Base-by-base conservation (phyloP, 768 basidiomycete species). In the Russula dissimulans region DNA sequence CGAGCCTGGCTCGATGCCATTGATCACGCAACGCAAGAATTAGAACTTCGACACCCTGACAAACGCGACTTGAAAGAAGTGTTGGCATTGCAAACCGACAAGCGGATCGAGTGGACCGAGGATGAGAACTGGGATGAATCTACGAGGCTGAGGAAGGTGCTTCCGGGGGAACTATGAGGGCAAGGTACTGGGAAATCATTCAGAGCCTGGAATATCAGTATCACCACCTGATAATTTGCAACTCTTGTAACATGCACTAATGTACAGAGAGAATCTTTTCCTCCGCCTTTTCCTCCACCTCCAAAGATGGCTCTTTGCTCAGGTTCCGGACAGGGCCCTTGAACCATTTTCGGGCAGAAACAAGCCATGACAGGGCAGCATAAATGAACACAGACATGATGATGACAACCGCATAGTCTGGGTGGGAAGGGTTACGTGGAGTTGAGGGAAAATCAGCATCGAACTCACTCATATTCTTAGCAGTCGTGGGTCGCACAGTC, bases 261-360 rank as follows among this genome's bases (percentile, higher is more conserved):
- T 39, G 31, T 54, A 18, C 41, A 12, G 17, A 34, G 10, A 9
- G 3, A 2, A 7, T 3, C 34, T 36, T 26, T 26, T 17, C 17
- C 17, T 62, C 49, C 22, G 57, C 34, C 34, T 36, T 26, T 26
- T 17, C 17, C 17, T 62, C 49, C 22, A 62, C 45, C 9, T 56
- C 56, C n/a, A 55, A 26, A 3, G 62, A 60, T 15, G 62, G 26
- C 15, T 29, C 50, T 3, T 32, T 18, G 14, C 42, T 42, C 38
- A 66, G 12, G 54, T 78, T 87, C 64, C 73, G 71, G 51, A 87
- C 74, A 17, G 86, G 86, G 0, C 86, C 86, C 26, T 71, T 76
- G 73, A 88, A 89, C 86, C 86, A 89, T 59, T 83, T 81, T 39
- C 72, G 80, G 1, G 87, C 87, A 26, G 85, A 86, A 4, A 83